These are phyloP conservation scores for Auriscalpium vulgare DNA, from an alignment of 768 basidiomycete species.

Conservation along the genomic window DNA sequence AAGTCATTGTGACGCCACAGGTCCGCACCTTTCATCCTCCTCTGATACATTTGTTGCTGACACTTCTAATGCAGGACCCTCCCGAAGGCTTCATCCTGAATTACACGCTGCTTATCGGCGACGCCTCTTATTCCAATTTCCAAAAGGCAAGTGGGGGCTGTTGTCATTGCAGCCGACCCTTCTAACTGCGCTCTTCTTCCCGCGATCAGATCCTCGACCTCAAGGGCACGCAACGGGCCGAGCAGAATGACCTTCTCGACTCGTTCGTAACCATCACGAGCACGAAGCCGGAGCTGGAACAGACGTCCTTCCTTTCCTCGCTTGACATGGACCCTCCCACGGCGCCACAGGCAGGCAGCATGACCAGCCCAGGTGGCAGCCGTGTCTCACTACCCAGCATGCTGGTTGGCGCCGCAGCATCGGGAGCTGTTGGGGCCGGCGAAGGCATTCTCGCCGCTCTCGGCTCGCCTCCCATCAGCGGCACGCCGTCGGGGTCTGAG, in stretches of 20 bases:
- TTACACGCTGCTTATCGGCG: constrained; percentile 90
- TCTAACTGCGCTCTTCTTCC: neutral
- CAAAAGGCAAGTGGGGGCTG: constrained; percentile 65
- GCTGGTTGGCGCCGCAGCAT: constrained; percentile 13
- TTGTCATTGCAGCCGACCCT: neutral
- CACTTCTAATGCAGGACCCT: constrained; percentile 54
- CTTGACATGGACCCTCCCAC: constrained; percentile 91
- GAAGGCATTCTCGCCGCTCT: constrained; percentile 57
- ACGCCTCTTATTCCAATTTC: constrained; percentile 94
- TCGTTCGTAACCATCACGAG: constrained; percentile 90
- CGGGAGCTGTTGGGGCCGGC: constrained; percentile 20
- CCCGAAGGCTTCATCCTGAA: constrained; percentile 92
- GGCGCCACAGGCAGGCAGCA: constrained; percentile 38
- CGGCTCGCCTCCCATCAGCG: constrained; percentile 54
- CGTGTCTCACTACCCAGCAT: constrained; percentile 42
- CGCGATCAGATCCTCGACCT: constrained; percentile 75
- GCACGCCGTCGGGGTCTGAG: constrained; percentile 56
- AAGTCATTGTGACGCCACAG: constrained; percentile 90
- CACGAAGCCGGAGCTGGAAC: constrained; percentile 80
- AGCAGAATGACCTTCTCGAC: constrained; percentile 87
- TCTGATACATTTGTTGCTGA: neutral
- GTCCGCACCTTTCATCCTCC: constrained; percentile 34
- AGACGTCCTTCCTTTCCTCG: constrained; percentile 85
- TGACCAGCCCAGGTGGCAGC: constrained; percentile 60
- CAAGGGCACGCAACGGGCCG: constrained; percentile 80